Base-by-base conservation (phyloP, 192 early-diverging fungal species). In the Helicostylum pulchrum region DNA sequence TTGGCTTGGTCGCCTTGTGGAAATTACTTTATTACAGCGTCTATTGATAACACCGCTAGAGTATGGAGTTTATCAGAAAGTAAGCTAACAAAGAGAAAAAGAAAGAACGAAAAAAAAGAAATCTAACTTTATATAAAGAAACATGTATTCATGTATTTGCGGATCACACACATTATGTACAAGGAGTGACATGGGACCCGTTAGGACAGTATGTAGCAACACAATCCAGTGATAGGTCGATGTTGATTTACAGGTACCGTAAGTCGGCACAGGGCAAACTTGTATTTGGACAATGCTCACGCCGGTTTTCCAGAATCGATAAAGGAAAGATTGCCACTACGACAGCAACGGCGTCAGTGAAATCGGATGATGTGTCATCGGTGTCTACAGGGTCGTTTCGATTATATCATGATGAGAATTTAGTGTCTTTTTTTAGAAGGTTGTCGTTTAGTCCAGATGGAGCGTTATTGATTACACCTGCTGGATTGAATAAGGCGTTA, bases 121-220 rank as follows among this genome's bases (percentile, higher is more conserved):
- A 46, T 1, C 46, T 7, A 54, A 12, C 6, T 2, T 12, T n/a
- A 43, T 32, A 42, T 63, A 15, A 76, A 83, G 90, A 84, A 45
- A 83, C 82, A 55, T 91, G 87, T 63, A 72, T 94, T 34, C 87
- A 89, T 62, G 84, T 92, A 17, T 80, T 90, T 50, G 75, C 85
- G 2, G 86, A 96, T 61, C 96, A 98, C 72, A 79, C 78, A 44
- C 92, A 97, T 62, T 95, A 93, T 66, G 93, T 98, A n/a, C 96
- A 98, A 74, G 96, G 96, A 43, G 92, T 98, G 10, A 83, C 88
- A 19, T 98, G 96, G 96, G 96, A 98, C 73, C 94, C 96, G 7
- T 69, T 92, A 12, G 88, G 87, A 44, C 73, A 90, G 65, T 98
- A 82, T 73, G 73, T 98, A 14, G 92, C 90, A 6, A 90, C 94